Evolutionary conservation across 208 protist genomes (phyloP).

Genomic region (Crithidia brevicula): DNA sequence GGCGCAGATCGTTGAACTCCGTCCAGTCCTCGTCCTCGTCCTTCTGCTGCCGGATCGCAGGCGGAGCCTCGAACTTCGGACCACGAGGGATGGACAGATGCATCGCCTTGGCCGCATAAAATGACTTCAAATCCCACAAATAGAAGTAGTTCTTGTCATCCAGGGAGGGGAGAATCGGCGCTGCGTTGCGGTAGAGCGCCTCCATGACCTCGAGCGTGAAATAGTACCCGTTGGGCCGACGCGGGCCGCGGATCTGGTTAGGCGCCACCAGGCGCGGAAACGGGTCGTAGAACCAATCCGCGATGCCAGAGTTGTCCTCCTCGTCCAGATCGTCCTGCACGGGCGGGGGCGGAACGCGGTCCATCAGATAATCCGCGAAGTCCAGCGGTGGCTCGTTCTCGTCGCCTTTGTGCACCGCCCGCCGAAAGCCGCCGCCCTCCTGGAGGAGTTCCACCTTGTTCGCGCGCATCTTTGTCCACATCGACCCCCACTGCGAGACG

Average conservation of each 20-base stretch:
- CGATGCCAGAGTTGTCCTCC: constrained; percentile 97
- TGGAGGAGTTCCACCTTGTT: constrained; percentile 96
- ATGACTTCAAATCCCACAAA: constrained; percentile 99
- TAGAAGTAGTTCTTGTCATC: constrained; percentile 99
- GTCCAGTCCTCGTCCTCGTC: constrained; percentile 99
- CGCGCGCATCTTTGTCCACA: constrained; percentile 99
- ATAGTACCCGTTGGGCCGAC: constrained; percentile 93
- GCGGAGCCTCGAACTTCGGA: constrained; percentile 96
- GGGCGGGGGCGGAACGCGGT: constrained; percentile 96
- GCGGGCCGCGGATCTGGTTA: constrained; percentile 82
- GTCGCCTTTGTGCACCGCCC: constrained; percentile 98
- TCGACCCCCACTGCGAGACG: constrained; percentile 99
- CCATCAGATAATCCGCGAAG: constrained; percentile 99
- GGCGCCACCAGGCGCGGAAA: constrained; percentile 95
- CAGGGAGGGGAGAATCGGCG: constrained; percentile 97
- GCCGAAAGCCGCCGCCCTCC: constrained; percentile 81
- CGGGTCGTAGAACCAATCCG: constrained; percentile 99
- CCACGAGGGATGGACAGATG: constrained; percentile 99
- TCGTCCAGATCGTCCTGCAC: constrained; percentile 98
- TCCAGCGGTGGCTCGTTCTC: constrained; percentile 99
- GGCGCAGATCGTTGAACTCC: constrained; percentile 99
- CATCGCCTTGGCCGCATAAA: constrained; percentile 99
- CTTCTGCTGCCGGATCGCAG: constrained; percentile 36
- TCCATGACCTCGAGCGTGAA: constrained; percentile 88
- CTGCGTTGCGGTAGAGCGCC: constrained; percentile 93